Evolutionary conservation across 2,329 filamentous ascomycete species (phyloP).

Genomic region (Verticillium zaregamsianum): DNA sequence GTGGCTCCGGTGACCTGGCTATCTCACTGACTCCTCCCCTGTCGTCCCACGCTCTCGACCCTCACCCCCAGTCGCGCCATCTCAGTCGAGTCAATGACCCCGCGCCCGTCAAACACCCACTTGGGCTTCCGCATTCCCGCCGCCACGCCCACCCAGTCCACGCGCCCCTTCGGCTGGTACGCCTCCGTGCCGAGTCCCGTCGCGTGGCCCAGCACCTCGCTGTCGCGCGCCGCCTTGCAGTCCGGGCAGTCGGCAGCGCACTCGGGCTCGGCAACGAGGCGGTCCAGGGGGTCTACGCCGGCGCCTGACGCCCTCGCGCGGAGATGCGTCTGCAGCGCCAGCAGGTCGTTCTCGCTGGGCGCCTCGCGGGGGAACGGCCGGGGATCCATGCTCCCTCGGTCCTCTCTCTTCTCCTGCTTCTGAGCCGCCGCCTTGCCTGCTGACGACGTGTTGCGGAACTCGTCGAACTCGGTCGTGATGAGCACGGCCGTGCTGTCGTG

Average conservation of each 20-base stretch:
- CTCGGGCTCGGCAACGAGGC: slow-evolving; percentile 38
- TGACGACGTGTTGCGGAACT: slow-evolving; percentile 41
- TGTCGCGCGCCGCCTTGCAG: slow-evolving; percentile 37
- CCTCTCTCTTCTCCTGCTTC: slow-evolving; percentile 18
- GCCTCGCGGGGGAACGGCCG: slow-evolving; percentile 34
- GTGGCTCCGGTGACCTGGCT: too few relatives aligned
- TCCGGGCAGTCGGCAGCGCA: slow-evolving; percentile 46
- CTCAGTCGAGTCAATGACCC: slow-evolving; percentile 13
- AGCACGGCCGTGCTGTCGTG: slow-evolving; percentile 41
- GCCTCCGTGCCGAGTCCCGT: slow-evolving; percentile 39
- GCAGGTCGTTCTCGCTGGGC: slow-evolving; percentile 39
- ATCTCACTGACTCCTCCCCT: slow-evolving; percentile 7
- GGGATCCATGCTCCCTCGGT: slow-evolving; percentile 33
- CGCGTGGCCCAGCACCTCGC: slow-evolving; percentile 30
- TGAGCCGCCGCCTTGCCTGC: slow-evolving; percentile 5
- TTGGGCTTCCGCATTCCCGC: slow-evolving; percentile 46
- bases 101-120: slow-evolving; percentile 55
- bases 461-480: slow-evolving; percentile 52
- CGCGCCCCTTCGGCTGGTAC: slow-evolving; percentile 40
- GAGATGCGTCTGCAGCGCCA: slow-evolving; percentile 43
- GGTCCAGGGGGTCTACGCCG: slow-evolving; percentile 36
- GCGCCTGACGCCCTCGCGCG: slow-evolving; percentile 23
- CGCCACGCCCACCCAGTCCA: slow-evolving; percentile 49
- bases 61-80: background rate
- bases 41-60: background rate